These are phyloP conservation scores for Wakefieldia striispora DNA, from an alignment of 768 basidiomycete species.

Conservation along the genomic window DNA sequence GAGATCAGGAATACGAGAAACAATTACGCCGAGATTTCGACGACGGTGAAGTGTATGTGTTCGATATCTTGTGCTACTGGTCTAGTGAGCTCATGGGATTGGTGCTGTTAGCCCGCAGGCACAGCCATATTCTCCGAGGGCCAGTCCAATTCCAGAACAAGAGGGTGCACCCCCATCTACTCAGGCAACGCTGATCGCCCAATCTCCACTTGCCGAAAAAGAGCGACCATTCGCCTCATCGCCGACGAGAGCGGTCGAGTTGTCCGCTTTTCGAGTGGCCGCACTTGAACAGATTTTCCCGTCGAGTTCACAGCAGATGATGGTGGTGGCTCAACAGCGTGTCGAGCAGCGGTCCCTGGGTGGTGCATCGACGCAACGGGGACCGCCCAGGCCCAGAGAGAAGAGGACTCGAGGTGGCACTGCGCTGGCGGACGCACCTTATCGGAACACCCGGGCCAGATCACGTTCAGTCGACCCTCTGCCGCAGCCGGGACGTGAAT, in stretches of 20 bases:
- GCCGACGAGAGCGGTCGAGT: background rate
- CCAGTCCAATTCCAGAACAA: background rate
- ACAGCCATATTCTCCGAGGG: background rate
- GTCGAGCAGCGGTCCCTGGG: slow-evolving; percentile 4
- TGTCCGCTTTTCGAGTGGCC: background rate
- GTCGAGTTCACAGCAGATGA: slow-evolving; percentile 9
- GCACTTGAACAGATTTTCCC: background rate
- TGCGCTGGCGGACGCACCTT: slow-evolving; percentile 3
- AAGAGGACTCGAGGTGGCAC: background rate
- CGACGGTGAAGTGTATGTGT: slow-evolving; percentile 13
- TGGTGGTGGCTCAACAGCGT: slow-evolving; percentile 4
- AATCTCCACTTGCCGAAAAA: slow-evolving; percentile 11
- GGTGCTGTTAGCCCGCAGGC: too few relatives aligned
- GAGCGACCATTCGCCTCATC: background rate
- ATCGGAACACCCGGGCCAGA: slow-evolving; percentile 20
- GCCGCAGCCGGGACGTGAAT: background rate
- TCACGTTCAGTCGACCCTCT: slow-evolving; percentile 22
- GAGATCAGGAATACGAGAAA: slow-evolving; percentile 10
- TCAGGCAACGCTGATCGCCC: slow-evolving; percentile 25
- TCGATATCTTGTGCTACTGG: background rate
- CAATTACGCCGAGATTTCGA: background rate
- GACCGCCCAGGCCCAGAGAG: slow-evolving; percentile 2
- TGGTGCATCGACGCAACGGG: slow-evolving; percentile 15
- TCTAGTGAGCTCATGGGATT: background rate
- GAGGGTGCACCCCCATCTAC: slow-evolving; percentile 18